Evolutionary conservation across 352 stramenopile species (phyloP), one percentile per base, ranked within the genome.

Genomic region (Phytophthora agathidicida): DNA sequence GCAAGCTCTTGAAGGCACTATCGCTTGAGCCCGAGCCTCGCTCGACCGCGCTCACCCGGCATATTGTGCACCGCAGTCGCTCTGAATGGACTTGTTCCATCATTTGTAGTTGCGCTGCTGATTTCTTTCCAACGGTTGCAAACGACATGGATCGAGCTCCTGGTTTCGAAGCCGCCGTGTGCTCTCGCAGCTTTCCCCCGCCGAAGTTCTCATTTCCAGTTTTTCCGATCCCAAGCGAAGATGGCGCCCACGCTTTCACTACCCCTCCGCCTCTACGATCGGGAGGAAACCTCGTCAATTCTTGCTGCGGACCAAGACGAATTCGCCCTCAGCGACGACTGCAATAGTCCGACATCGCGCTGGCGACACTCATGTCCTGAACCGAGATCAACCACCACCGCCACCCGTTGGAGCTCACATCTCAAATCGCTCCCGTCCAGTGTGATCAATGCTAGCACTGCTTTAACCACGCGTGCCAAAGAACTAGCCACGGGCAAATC

Each of bases 311-410:
- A 20, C 7, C 46, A 52, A 31, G 53, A 67, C 14, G 48, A 73
- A 22, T 51, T 53, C 35, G 58, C 59, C 27, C 27, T 60, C 6
- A 22, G 26, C 16, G 52, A 68, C 19, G 58, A 65, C 16, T 73
- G 64, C 58, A 53, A 44, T 20, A 51, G 14, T 9, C 28, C 45
- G n/a, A 22, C 26, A 23, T 53, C 44, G 5, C 44, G 50, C 3
- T 65, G 56, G 62, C 48, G 49, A 33, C 53, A 67, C n/a, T 71
- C 57, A 32, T 60, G 31, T 10, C 56, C 49, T 4, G 48, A 71
- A 7, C 61, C 47, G 26, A 61, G n/a, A 13, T 43, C 47, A 3
- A 55, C 19, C 6, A 3, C 7, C 0, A 20, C 37, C 7, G 31
- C 20, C 7, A 51, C 32, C 17, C 56, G 38, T 4, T 71, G 56